Base-by-base conservation (phyloP, 768 basidiomycete species). In the Fomitopsis serialis region DNA sequence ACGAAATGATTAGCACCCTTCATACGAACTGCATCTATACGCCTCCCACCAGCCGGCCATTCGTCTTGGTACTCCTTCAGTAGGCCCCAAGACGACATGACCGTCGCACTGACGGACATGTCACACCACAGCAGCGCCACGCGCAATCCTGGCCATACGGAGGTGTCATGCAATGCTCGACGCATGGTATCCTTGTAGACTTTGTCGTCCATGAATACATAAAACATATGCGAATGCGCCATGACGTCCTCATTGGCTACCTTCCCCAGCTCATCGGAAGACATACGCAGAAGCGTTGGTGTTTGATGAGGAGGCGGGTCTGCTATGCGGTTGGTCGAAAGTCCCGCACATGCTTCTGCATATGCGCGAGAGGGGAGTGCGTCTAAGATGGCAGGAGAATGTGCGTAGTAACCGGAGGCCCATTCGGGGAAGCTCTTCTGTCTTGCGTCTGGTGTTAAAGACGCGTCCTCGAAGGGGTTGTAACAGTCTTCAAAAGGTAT, bases 361-460 rank as follows among this genome's bases (percentile, higher is more conserved):
- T 50, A 11, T 17, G 19, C 29, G 2, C 35, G 32, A 13, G 24
- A 2, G 17, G 17, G 10, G 24, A 58, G 49, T 17, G 24, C 32
- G 36, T 15, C 37, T 21, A 36, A 37, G 3, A 46, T 35, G 2
- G 21, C 11, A 8, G 29, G 49, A 21, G 27, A 45, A 45, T 54
- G 48, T 15, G 35, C 34, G 51, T 52, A 57, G 40, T 60, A 60
- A 3, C 27, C 19, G 13, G 56, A 52, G 1, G 50, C 53, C 56
- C 56, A 60, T 11, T 17, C 2, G 27, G 44, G 17, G 48, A 57
- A 57, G 6, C 21, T 19, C 6, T 21, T 17, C 15, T 15, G 10
- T 44, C 22, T 24, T 13, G 42, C 24, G 5, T 48, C 34, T 17
- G 29, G 43, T 3, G 50, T 17, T 5, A 55, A 17, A 1, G 49